Base-by-base conservation (phyloP, 208 protist genomes). In the Trypanosoma avium region DNA sequence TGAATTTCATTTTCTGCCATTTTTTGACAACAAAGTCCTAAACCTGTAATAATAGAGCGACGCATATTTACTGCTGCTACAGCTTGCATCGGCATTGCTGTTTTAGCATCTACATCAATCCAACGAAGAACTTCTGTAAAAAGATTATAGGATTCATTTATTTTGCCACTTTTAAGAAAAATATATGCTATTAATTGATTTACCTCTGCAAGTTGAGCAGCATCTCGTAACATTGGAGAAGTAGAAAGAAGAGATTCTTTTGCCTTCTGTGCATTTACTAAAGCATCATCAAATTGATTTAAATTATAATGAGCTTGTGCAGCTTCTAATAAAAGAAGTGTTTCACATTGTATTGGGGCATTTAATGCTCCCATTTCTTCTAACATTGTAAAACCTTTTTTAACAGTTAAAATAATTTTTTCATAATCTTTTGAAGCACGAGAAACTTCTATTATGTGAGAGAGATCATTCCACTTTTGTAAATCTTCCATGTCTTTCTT, bases 301-400 rank as follows among this genome's bases (percentile, higher is more conserved):
- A 82, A 13, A 67, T 94, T 88, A 75, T 81, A 91, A 65, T 94
- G 81, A 15, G 87, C 90, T 77, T 96, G 90, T 24, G 90, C 67
- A 0, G 72, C 88, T 57, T 96, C 87, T 84, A 96, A 82, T 61
- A 79, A 83, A 9, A 96, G 76, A 3, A 91, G 74, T 9, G 79
- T 76, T 70, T 94, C 87, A 50, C 88, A 94, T 64, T 96, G 90
- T 27, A 94, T 88, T 0, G 90, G 90, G 1, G 90, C 75, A 66
- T 82, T 88, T 21, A 76, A 17, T 1, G 82, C 55, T 3, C 90
- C 90, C 10, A 93, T 53, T 56, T 94, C 80, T 40, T 73, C 50
- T 9, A 96, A 65, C 74, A 92, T 80, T 30, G n/a, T 10, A 35
- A 94, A 64, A 1, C 90, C 90, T 17, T 50, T 63, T n/a, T 61